A percentile compares a stretch with the other conserved stretches of the same genome.
Conservation (phyloP, 768 basidiomycete species). For the Phaeotremella fagi region DNA sequence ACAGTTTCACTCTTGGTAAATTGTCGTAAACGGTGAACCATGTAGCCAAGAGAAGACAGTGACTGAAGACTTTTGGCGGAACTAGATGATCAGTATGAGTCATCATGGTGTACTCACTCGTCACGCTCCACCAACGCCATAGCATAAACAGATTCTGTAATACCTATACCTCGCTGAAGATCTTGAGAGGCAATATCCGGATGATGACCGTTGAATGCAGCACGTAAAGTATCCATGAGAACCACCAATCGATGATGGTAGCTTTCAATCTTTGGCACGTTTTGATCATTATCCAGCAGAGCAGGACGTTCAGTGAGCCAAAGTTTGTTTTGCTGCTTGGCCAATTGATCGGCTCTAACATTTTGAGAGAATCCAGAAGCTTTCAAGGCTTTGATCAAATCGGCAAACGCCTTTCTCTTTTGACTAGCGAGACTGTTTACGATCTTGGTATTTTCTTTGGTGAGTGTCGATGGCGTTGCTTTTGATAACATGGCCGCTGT, state of each 20-base stretch:
- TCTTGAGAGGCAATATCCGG: constrained; percentile 80
- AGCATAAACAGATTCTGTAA: constrained; percentile 72
- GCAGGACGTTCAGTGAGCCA: constrained; percentile 29
- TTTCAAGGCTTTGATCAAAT: constrained; percentile 83
- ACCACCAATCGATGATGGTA: constrained; percentile 56
- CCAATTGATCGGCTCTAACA: constrained; percentile 65
- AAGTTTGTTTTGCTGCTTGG: constrained; percentile 44
- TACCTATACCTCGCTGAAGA: constrained; percentile 68
- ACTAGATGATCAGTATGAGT: neutral
- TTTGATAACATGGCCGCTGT: constrained; percentile 47
- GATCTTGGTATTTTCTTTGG: constrained; percentile 55
- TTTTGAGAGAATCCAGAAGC: constrained; percentile 67
- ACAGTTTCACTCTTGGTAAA: constrained; percentile 12
- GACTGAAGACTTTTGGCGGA: neutral
- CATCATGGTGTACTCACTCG: constrained; percentile 53
- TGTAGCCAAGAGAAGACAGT: neutral
- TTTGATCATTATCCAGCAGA: constrained; percentile 11
- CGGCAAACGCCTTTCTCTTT: constrained; percentile 86
- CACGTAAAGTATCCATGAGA: constrained; percentile 63
- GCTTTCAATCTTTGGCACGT: constrained; percentile 18
- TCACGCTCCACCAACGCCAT: constrained; percentile 62
- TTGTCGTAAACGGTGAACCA: constrained; percentile 7
- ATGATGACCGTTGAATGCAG: constrained; percentile 65
- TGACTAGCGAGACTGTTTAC: constrained; percentile 68
- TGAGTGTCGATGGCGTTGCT: constrained; percentile 50